phyloP scores from a whole-genome alignment of 768 basidiomycete species.

The Xerocomus potaroensis region DNA sequence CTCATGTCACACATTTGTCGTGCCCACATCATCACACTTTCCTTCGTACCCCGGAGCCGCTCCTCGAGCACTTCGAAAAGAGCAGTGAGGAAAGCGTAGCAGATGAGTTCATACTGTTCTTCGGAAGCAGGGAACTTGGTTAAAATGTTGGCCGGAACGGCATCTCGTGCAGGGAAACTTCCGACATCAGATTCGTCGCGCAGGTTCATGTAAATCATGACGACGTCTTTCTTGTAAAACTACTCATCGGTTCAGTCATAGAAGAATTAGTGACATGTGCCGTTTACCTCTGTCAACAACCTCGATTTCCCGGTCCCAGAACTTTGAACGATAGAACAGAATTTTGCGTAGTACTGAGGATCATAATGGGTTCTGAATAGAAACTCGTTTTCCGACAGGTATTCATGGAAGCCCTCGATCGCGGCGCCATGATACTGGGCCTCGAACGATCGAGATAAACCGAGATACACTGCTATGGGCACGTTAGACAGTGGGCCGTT shows the following conservation, averaged over 20 bases:
- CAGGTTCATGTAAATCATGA: background rate
- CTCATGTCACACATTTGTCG: background rate
- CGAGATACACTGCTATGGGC: background rate
- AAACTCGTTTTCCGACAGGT: conserved; percentile 2
- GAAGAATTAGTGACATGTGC: fast-evolving
- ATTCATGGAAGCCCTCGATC: conserved; percentile 4
- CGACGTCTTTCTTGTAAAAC: background rate
- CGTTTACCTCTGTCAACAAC: conserved; percentile 7
- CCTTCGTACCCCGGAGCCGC: background rate
- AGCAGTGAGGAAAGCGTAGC: background rate
- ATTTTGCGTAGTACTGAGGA: conserved; percentile 4
- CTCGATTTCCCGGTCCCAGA: conserved; percentile 14
- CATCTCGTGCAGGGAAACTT: background rate
- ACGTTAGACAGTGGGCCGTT: no score
- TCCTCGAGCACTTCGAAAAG: background rate
- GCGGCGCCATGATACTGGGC: background rate
- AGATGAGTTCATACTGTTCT: background rate
- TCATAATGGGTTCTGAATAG: background rate
- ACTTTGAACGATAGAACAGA: conserved; percentile 12
- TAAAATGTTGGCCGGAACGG: background rate
- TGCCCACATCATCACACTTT: background rate
- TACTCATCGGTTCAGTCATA: no score
- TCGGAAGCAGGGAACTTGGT: background rate
- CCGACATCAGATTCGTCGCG: background rate
- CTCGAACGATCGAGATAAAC: background rate